Percentiles rank a stretch among this genome's conserved stretches.
phyloP scores from a whole-genome alignment of 495 filamentous ascomycete genomes.

The Penicillium atrosanguineum region DNA sequence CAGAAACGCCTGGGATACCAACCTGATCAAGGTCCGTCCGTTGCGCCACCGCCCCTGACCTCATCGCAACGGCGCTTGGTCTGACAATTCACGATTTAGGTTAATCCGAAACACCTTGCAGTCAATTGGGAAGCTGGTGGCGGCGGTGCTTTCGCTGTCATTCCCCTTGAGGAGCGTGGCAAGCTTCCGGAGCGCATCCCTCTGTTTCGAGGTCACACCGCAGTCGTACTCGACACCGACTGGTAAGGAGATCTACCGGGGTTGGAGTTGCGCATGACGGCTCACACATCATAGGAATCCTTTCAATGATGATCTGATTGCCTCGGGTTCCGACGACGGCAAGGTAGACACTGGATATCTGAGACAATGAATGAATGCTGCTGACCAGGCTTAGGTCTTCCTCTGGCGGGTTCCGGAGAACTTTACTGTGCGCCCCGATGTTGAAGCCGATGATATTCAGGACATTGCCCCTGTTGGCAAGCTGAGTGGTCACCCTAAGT shows the following conservation, averaged over 20 bases:
- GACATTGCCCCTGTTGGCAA: conserved; percentile 79
- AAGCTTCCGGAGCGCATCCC: conserved; percentile 90
- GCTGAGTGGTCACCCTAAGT: conserved; percentile 65
- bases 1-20: conserved; percentile 98
- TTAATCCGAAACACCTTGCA: conserved; percentile 90
- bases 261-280: not conserved
- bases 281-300: conserved; percentile 69
- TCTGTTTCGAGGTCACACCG: conserved; percentile 92
- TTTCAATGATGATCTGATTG: conserved; percentile 89
- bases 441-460: conserved; percentile 66
- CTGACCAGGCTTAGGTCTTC: conserved; percentile 58
- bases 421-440: conserved; percentile 80
- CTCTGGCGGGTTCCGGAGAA: conserved; percentile 91
- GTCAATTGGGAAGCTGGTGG: conserved; percentile 99
- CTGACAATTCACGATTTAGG: conserved; percentile 51
- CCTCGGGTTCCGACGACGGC: conserved; percentile 92
- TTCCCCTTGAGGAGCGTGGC: conserved; percentile 84
- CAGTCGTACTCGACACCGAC: conserved; percentile 94
- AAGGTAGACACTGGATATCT: conserved; percentile 53
- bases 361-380: not conserved
- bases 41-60: conserved; percentile 32
- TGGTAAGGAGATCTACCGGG: conserved; percentile 58
- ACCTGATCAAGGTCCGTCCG: conserved; percentile 80
- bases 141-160: conserved; percentile 95
- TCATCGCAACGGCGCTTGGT: conserved; percentile 9